Evolutionary conservation across 106 monocot genomes (phyloP).

Genomic region (Allium cepa): DNA sequence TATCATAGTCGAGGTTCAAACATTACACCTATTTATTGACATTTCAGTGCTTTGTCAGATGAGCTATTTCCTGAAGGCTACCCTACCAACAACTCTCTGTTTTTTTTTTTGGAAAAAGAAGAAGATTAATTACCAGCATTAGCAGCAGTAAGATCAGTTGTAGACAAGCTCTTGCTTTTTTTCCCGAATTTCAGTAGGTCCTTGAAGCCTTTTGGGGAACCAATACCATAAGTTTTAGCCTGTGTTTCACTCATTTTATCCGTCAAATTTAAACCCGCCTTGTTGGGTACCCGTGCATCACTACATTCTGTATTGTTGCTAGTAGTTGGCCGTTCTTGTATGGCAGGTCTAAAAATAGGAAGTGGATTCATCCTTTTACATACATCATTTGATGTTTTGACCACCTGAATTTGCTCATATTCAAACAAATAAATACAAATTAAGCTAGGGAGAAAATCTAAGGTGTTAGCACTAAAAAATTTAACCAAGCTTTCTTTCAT

Average conservation of each 20-base stretch:
- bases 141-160: background rate
- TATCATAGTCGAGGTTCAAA: background rate
- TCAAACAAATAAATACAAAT: background rate
- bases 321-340: too few relatives aligned
- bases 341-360: background rate
- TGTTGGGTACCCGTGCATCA: too few relatives aligned
- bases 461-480: background rate
- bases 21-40: background rate
- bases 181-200: constrained; percentile 7
- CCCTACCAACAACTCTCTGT: background rate
- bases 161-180: constrained; percentile 1
- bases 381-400: background rate
- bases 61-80: background rate
- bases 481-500: too few relatives aligned
- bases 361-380: background rate
- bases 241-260: background rate
- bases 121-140: background rate
- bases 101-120: too few relatives aligned
- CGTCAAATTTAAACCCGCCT: background rate
- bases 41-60: background rate
- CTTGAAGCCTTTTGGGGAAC: constrained; percentile 6
- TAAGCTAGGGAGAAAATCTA: background rate
- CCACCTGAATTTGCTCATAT: background rate
- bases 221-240: background rate
- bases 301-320: background rate